Conservation (phyloP, 139 green algal species). For the Protoeuglena noctilucae region DNA sequence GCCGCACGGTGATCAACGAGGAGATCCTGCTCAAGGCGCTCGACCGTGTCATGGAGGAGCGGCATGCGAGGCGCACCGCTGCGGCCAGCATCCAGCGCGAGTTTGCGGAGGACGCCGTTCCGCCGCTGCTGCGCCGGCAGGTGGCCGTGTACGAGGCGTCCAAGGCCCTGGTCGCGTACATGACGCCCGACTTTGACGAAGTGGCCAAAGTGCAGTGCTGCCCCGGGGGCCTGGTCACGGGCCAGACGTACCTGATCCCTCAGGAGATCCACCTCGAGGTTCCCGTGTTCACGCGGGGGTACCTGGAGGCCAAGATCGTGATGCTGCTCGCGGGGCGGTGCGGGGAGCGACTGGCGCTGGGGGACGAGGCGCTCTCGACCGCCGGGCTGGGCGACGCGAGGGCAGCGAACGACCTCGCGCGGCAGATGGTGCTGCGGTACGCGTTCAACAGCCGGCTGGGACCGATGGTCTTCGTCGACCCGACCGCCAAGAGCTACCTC, state of each 20-base stretch:
- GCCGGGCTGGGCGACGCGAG: constrained; percentile 25
- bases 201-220: constrained; percentile 31
- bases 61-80: too few relatives aligned
- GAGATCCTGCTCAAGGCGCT: constrained; percentile 4
- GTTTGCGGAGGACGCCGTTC: neutral
- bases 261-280: constrained; percentile 59
- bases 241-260: constrained; percentile 70
- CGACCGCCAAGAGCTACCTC: constrained; percentile 28
- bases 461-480: constrained; percentile 52
- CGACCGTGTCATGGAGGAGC: too few relatives aligned
- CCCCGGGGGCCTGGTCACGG: constrained; percentile 23
- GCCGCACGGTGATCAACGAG: neutral
- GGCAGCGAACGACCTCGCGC: constrained; percentile 57
- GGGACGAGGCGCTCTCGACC: constrained; percentile 48
- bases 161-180: constrained; percentile 56
- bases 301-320: constrained; percentile 57
- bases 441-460: constrained; percentile 53
- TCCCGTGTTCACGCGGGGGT: constrained; percentile 41
- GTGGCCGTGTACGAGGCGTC: constrained; percentile 69
- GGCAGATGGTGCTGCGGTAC: constrained; percentile 69
- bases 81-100: too few relatives aligned
- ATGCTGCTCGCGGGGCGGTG: constrained; percentile 51
- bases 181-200: constrained; percentile 73
- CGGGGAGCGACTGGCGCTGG: constrained; percentile 64
- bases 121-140: constrained; percentile 17